Evolutionary conservation across 2,329 filamentous ascomycete genomes (phyloP).

Genomic region (Fusarium humuli): DNA sequence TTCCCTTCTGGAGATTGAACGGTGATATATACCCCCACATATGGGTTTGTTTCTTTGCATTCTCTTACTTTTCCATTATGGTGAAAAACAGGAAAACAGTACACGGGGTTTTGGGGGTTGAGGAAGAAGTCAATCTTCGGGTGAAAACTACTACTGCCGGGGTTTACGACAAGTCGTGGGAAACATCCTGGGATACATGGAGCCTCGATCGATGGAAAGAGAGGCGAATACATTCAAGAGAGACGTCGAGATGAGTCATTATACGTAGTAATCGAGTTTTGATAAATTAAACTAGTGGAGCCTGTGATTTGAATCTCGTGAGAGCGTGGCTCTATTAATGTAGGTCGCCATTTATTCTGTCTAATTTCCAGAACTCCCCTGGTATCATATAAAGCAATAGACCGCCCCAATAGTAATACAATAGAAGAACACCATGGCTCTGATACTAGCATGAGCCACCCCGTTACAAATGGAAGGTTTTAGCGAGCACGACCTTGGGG

Average conservation of each 20-base stretch:
- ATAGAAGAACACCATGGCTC: not conserved
- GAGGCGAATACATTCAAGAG: conserved; percentile 9
- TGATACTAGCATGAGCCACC: no score
- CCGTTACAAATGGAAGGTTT: not conserved
- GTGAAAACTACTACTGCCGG: conserved; percentile 7
- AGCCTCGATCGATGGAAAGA: not conserved
- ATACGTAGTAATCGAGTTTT: conserved; percentile 19
- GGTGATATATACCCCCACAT: conserved; percentile 9
- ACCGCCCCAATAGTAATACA: conserved; percentile 10
- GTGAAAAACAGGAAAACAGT: conserved; percentile 9
- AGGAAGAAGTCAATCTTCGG: conserved; percentile 10
- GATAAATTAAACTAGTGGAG: not conserved
- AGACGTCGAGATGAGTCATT: conserved; percentile 25
- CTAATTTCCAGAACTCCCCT: conserved; percentile 17
- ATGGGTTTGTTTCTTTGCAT: conserved; percentile 26
- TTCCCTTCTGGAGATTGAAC: conserved; percentile 26
- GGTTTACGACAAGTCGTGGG: conserved; percentile 25
- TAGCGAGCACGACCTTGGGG: conserved; percentile 19
- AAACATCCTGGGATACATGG: conserved; percentile 19
- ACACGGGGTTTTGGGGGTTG: conserved; percentile 17
- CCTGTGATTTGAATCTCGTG: conserved; percentile 10
- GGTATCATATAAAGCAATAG: conserved; percentile 23
- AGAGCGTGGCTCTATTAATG: conserved; percentile 6
- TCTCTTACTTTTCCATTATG: conserved; percentile 17
- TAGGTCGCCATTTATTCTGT: not conserved